Evolutionary conservation across 139 green algal genomes (phyloP), one percentile per base, ranked within the genome.

Genomic region (Eudorina sp.): DNA sequence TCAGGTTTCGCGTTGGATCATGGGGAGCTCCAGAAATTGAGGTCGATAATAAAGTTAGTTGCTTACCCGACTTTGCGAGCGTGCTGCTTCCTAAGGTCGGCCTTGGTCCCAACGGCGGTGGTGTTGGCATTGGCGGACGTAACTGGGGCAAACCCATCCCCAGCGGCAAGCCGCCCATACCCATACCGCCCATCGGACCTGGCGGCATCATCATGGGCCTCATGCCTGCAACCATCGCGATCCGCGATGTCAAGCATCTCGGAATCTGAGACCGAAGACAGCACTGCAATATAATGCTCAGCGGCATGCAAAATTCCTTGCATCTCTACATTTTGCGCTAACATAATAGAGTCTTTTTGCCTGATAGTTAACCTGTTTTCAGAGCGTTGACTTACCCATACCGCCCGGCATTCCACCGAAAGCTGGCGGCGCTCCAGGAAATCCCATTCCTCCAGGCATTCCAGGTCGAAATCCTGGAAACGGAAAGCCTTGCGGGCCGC

Each of bases 201-300:
- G 53, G 77, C 34, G 21, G 53, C 77, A 84, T 85, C 60, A 78
- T 68, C 80, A 86, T 86, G 13, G 80, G 81, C 64, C 81, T 43
- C 81, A 87, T 87, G 34, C 81, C 81, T 87, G 81, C 60, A 68
- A 27, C 11, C 40, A 31, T n/a, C 4, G 29, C 13, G 16, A 68
- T 11, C n/a, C n/a, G 41, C 27, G 18, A 7, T 9, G 62, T 7
- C 8, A 72, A 7, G 29, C n/a, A n/a, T n/a, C n/a, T n/a, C n/a
- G n/a, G n/a, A n/a, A n/a, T n/a, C n/a, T n/a, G n/a, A n/a, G n/a
- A n/a, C n/a, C n/a, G n/a, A n/a, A n/a, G n/a, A n/a, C n/a, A n/a
- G n/a, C n/a, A n/a, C n/a, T n/a, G n/a, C n/a, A n/a, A n/a, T n/a
- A n/a, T n/a, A n/a, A n/a, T n/a, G n/a, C n/a, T n/a, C n/a, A n/a